Evolutionary conservation across 441 rosid genomes (phyloP).

Genomic region (Breynia disticha): DNA sequence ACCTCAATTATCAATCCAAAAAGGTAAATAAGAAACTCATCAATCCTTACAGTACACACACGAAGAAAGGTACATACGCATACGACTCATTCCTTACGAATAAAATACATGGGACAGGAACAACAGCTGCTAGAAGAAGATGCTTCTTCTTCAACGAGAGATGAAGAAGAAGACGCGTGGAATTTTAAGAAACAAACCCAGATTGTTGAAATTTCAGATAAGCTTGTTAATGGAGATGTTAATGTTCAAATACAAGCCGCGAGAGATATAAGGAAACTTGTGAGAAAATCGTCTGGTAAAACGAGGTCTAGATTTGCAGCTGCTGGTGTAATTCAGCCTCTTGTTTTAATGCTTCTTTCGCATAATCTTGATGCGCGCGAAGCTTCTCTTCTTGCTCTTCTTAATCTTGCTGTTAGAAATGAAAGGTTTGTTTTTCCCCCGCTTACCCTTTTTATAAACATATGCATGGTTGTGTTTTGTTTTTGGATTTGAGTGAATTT

Average conservation of each 20-base stretch:
- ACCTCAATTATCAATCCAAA: conserved; percentile 13
- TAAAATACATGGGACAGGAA: conserved; percentile 24
- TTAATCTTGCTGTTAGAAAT: conserved; percentile 39
- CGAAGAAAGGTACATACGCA: too few species aligned
- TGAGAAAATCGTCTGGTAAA: conserved; percentile 46
- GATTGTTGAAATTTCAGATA: conserved; percentile 34
- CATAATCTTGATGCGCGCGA: too few species aligned
- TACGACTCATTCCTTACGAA: too few species aligned
- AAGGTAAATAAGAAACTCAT: neutral
- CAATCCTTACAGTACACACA: neutral
- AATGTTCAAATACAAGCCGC: conserved; percentile 54
- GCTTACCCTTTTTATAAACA: neutral
- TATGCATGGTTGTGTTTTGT: too few species aligned
- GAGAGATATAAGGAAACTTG: conserved; percentile 41
- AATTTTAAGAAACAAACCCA: conserved; percentile 37
- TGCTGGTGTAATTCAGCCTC: too few species aligned
- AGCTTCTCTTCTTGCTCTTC: too few species aligned
- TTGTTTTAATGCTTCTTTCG: too few species aligned
- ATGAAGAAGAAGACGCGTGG: conserved; percentile 31
- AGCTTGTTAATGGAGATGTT: conserved; percentile 51
- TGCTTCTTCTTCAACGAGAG: conserved; percentile 7
- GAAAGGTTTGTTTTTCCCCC: conserved; percentile 37
- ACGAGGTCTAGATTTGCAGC: conserved; percentile 33
- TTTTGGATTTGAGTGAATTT: neutral
- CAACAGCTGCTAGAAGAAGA: conserved; percentile 19